Evolutionary conservation across 148 eudicot genomes (phyloP).

Genomic region (Chenopodium suecicum): DNA sequence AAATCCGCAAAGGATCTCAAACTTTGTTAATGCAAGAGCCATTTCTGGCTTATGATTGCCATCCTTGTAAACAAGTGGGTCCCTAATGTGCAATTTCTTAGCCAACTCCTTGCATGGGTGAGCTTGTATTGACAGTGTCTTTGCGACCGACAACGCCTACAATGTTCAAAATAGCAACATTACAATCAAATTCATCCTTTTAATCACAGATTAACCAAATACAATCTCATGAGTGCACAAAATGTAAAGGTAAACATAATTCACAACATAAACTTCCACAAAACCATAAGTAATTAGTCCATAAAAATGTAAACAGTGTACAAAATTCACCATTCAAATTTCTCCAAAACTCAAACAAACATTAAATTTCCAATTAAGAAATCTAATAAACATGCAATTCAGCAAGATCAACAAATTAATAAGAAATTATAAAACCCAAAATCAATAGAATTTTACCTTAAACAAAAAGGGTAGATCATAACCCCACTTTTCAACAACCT

Average conservation of each 20-base stretch:
- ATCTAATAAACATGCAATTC: conserved; percentile 4
- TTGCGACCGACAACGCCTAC: conserved; percentile 81
- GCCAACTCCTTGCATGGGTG: conserved; percentile 86
- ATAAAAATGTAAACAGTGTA: neutral
- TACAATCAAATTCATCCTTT: neutral
- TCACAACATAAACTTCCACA: neutral
- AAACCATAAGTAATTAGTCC: neutral
- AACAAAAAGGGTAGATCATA: conserved; percentile 80
- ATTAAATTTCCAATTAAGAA: too few relatives aligned
- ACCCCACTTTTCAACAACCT: conserved; percentile 65
- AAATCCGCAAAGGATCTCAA: conserved; percentile 90
- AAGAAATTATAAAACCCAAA: neutral
- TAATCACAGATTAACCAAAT: neutral
- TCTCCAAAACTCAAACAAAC: neutral
- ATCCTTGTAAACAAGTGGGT: conserved; percentile 66
- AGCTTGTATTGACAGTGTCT: conserved; percentile 86
- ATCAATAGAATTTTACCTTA: conserved; percentile 47
- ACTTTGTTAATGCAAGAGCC: conserved; percentile 85
- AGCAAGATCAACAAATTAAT: conserved; percentile 7
- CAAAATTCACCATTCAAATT: neutral
- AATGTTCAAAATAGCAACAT: conserved; percentile 15
- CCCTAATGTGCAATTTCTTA: conserved; percentile 46
- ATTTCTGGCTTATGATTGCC: conserved; percentile 93
- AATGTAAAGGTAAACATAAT: neutral
- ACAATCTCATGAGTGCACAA: neutral